These are phyloP conservation scores for Multifurca ochricompacta DNA, from an alignment of 768 basidiomycete species.

Conservation along the genomic window DNA sequence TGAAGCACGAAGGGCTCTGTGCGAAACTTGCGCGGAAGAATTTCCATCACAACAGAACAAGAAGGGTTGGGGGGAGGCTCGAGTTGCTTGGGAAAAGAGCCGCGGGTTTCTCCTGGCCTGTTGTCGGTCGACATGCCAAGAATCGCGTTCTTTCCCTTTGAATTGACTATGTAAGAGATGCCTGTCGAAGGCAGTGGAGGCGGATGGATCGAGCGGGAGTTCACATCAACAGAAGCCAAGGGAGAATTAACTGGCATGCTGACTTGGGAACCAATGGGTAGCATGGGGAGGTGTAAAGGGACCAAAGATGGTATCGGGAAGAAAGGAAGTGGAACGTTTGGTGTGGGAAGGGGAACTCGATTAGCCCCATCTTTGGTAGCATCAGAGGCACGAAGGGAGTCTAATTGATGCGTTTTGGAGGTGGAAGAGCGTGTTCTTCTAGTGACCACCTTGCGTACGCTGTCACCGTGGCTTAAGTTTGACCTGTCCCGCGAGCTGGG, in stretches of 20 bases:
- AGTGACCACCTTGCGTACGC: neutral
- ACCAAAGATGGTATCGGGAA: neutral
- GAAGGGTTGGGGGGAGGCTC: conserved; percentile 35
- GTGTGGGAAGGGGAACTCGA: neutral
- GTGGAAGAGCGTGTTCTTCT: neutral
- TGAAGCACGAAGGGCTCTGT: conserved; percentile 33
- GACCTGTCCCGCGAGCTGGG: neutral
- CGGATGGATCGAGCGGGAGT: neutral
- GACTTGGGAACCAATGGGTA: neutral
- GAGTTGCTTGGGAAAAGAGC: conserved; percentile 7
- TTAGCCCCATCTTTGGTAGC: neutral
- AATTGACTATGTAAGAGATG: neutral
- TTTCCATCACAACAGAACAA: conserved; percentile 49
- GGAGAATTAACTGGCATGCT: neutral
- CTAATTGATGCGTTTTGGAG: neutral
- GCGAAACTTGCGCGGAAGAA: conserved; percentile 43
- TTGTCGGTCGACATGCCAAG: conserved; percentile 11
- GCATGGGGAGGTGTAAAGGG: neutral
- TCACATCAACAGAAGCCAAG: neutral
- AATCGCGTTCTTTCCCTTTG: neutral
- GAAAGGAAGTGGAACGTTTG: neutral
- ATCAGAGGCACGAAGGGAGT: neutral
- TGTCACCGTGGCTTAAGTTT: neutral
- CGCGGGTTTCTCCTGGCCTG: conserved; percentile 3
- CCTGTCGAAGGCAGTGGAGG: neutral